phyloP scores from a whole-genome alignment of 371 early-diverging fungal species.

The Paraphysoderma sedebokerense region DNA sequence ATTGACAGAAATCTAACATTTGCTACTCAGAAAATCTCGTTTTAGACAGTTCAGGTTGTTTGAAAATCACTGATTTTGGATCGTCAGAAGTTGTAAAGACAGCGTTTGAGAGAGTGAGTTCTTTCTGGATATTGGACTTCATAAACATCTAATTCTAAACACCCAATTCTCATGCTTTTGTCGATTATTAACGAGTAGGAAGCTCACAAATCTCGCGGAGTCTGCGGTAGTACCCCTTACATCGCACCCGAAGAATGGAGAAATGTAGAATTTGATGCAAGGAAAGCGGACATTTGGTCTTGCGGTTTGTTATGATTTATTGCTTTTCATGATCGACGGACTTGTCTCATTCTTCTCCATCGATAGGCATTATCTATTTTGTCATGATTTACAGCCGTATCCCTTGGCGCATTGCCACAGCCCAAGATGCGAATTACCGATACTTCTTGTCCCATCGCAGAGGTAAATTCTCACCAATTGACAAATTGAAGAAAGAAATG shows the following conservation, averaged over 20 bases:
- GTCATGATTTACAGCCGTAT: conserved; percentile 56
- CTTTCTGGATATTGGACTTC: no score
- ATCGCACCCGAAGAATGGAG: conserved; percentile 74
- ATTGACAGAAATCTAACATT: neutral
- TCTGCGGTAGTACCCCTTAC: conserved; percentile 74
- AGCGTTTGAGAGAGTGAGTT: no score
- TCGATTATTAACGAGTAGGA: conserved; percentile 20
- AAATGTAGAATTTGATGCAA: conserved; percentile 46
- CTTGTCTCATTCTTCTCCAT: neutral
- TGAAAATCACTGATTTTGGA: conserved; percentile 98
- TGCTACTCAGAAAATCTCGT: conserved; percentile 59
- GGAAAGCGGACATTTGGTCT: conserved; percentile 68
- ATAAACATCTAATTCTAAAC: no score
- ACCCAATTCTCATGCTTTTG: neutral
- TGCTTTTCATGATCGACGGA: neutral
- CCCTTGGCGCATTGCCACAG: conserved; percentile 55
- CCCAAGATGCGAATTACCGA: conserved; percentile 33
- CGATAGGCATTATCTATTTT: conserved; percentile 51
- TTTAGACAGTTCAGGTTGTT: conserved; percentile 50
- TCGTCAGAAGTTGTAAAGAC: conserved; percentile 81
- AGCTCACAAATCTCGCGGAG: conserved; percentile 46
- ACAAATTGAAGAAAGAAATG: conserved; percentile 27
- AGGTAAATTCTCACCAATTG: conserved; percentile 35
- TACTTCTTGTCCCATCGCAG: neutral
- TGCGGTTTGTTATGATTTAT: conserved; percentile 8